Evolutionary conservation across 495 filamentous ascomycete genomes (phyloP).

Genomic region (Gamarada debralockiae): DNA sequence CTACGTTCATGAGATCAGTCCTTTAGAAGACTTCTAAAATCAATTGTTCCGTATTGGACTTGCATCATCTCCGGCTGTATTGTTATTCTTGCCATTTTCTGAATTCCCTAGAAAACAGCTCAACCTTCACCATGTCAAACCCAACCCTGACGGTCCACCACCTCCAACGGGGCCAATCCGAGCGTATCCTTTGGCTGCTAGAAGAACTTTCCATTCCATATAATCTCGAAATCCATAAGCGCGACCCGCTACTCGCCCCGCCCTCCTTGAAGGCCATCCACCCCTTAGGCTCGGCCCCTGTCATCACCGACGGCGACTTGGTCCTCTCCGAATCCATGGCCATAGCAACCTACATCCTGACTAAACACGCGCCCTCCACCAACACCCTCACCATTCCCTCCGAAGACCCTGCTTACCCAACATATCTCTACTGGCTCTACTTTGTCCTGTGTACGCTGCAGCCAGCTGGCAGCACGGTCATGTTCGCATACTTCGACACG

Average conservation of each 20-base stretch:
- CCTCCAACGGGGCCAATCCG: no score
- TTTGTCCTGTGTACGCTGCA: background rate
- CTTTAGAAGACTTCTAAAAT: no score
- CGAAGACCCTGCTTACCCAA: conserved; percentile 52
- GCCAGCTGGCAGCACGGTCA: background rate
- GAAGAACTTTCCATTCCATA: conserved; percentile 75
- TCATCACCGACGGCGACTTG: conserved; percentile 50
- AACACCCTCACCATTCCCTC: no score
- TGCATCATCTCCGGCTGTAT: no score
- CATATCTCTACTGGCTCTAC: conserved; percentile 56
- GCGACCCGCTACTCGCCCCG: conserved; percentile 59
- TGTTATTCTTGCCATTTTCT: no score
- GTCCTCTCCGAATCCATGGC: conserved; percentile 53
- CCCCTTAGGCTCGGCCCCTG: conserved; percentile 76
- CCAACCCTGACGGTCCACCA: no score
- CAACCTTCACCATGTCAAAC: no score
- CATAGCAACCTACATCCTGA: conserved; percentile 52
- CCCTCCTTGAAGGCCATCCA: conserved; percentile 69
- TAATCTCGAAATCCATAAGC: conserved; percentile 67
- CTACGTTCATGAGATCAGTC: no score
- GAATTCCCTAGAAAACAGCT: no score
- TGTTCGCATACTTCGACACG: background rate
- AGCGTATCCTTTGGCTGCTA: conserved; percentile 83
- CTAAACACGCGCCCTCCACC: conserved; percentile 43
- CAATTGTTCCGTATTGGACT: no score